Evolutionary conservation across 2,329 filamentous ascomycete species (phyloP).

Genomic region (Pseudocercospora pini-densiflorae): DNA sequence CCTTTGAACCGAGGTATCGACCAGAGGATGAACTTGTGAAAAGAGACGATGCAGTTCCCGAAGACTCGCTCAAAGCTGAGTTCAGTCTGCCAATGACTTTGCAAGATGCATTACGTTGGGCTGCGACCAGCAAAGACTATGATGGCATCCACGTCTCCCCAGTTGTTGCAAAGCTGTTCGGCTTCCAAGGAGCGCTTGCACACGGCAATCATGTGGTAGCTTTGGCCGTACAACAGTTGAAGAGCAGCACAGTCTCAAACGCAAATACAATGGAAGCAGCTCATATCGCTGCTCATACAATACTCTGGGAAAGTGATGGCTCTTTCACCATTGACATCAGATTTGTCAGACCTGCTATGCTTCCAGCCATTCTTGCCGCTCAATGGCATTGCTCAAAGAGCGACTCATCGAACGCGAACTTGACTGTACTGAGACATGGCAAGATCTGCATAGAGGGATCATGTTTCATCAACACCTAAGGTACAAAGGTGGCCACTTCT

Average conservation of each 20-base stretch:
- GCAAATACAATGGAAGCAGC: not conserved
- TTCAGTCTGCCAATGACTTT: constrained; percentile 3
- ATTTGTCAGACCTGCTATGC: constrained; percentile 19
- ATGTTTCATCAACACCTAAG: not conserved
- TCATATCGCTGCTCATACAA: not conserved
- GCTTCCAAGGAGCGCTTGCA: constrained; percentile 24
- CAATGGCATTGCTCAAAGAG: not conserved
- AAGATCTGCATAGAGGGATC: constrained; percentile 13
- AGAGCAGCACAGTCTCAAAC: not conserved
- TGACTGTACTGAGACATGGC: constrained; percentile 3
- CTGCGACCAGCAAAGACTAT: constrained; percentile 27
- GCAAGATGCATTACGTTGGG: constrained; percentile 24
- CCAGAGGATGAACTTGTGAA: not conserved
- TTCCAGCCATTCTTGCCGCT: constrained; percentile 14
- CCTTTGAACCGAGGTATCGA: constrained; percentile 10
- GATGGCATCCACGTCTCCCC: constrained; percentile 28
- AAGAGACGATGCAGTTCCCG: not conserved
- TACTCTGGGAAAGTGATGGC: constrained; percentile 11
- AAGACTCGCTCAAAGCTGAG: not conserved
- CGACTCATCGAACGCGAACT: not conserved
- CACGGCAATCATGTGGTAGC: constrained; percentile 29
- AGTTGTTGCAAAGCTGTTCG: constrained; percentile 23
- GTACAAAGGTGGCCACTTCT: not conserved
- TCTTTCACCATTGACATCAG: constrained; percentile 15
- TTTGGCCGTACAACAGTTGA: constrained; percentile 18